Evolutionary conservation across 2,329 filamentous ascomycete genomes (phyloP), one percentile per base, ranked within the genome.

Genomic region (Stagonosporopsis vannaccii): DNA sequence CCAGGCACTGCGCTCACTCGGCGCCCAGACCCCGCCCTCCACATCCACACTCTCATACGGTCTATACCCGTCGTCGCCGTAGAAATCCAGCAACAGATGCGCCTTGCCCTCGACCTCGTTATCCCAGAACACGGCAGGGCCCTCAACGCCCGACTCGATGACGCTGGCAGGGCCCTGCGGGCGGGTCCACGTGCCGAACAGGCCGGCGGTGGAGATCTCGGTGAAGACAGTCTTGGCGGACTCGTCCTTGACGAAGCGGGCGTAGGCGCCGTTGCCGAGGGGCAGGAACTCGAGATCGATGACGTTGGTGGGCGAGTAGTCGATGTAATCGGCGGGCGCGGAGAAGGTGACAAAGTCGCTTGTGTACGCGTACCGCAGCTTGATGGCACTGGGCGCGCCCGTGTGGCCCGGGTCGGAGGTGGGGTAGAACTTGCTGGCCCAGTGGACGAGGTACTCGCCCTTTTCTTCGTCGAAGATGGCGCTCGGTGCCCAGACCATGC

Each of bases 401-500:
- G 77, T 82, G 63, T 86, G 84, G 0, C 68, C 53, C 0, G 79
- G 64, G 53, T 86, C 84, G 5, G 76, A 78, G 2, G 78, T 60
- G 1, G 77, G 62, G 56, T 85, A 85, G 50, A 75, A 72, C 13
- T 79, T 75, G 6, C 77, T 77, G 0, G 82, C 73, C 82, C 81
- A 84, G 67, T 81, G 80, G 41, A 83, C 76, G 17, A 80, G 77
- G 66, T 80, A 83, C 39, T 79, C 75, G 15, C 68, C 63, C 63
- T 80, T 78, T 1, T 72, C 68, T 0, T 76, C 71, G 59, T 85
- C 82, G 78, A 79, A 85, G 47, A 85, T 79, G 0, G 83, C 83
- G 46, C 82, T 80, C 0, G 84, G 84, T 0, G 83, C 84, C 84
- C 84, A 86, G 0, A 84, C 82, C 83, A 85, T 85, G 3, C 83